Conservation (phyloP, 2,329 filamentous ascomycete species). For the Aspergillus tamarii region DNA sequence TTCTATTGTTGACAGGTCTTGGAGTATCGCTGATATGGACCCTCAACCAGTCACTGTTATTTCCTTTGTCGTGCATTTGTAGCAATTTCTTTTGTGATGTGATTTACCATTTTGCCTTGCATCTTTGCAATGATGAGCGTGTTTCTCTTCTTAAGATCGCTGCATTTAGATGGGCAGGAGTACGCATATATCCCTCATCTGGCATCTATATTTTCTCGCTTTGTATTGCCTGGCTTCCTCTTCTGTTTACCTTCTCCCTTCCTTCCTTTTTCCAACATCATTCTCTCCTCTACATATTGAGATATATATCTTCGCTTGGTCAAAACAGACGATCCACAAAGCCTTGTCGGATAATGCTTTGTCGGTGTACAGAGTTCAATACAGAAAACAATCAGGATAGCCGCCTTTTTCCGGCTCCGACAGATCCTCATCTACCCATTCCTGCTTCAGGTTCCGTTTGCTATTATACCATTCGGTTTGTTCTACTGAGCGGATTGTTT, state of each 20-base stretch:
- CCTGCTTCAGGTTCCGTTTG: conserved; percentile 13
- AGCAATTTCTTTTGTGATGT: conserved; percentile 24
- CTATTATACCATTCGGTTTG: conserved; percentile 19
- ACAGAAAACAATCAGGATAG: conserved; percentile 10
- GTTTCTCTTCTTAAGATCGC: conserved; percentile 24
- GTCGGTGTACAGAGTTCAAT: conserved; percentile 4
- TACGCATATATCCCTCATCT: conserved; percentile 31
- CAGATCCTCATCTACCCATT: conserved; percentile 1
- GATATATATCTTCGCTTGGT: conserved; percentile 16
- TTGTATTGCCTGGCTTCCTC: conserved; percentile 3
- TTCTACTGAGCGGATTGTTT: conserved; percentile 17
- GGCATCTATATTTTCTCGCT: conserved; percentile 23
- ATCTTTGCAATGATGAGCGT: conserved; percentile 31
- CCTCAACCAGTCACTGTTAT: conserved; percentile 17
- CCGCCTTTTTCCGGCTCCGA: not conserved
- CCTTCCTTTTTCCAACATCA: conserved; percentile 5
- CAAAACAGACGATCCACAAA: conserved; percentile 9
- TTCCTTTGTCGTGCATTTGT: conserved; percentile 26
- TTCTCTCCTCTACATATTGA: conserved; percentile 8
- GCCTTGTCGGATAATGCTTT: conserved; percentile 2
- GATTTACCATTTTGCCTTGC: conserved; percentile 26
- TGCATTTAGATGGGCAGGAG: conserved; percentile 36
- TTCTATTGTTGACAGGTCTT: conserved; percentile 20
- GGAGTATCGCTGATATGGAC: conserved; percentile 29
- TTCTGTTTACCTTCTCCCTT: conserved; percentile 10